A percentile compares a stretch with the other conserved stretches of the same genome.
Evolutionary conservation across 129 eudicot genomes (phyloP).

Genomic region (Pittosporum tobira): DNA sequence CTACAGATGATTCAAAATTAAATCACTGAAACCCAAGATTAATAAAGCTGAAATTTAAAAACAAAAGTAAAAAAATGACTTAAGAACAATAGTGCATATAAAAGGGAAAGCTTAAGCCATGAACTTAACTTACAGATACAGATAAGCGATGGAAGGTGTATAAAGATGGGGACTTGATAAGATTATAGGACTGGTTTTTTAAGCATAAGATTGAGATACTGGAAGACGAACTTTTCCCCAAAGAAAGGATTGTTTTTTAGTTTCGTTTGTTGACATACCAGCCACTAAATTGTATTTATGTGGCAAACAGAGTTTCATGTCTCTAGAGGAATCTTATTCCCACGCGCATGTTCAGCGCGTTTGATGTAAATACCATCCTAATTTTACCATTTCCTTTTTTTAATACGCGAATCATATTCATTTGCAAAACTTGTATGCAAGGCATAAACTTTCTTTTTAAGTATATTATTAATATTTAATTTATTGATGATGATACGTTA

Average conservation of each 20-base stretch:
- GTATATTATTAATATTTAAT: too few species aligned
- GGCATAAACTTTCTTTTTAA: too few species aligned
- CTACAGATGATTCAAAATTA: not conserved
- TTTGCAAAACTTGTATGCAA: too few species aligned
- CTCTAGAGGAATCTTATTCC: not conserved
- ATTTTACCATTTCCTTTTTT: too few species aligned
- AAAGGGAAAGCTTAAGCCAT: not conserved
- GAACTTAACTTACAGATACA: not conserved
- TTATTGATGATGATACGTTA: too few species aligned
- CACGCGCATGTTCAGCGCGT: not conserved
- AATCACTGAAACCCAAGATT: not conserved
- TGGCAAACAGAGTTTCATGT: not conserved
- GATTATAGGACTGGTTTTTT: not conserved
- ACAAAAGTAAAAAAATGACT: not conserved
- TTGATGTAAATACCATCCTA: too few species aligned
- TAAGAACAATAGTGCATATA: not conserved
- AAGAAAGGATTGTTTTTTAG: not conserved
- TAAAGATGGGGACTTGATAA: slow-evolving; percentile 1
- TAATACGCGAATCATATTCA: too few species aligned
- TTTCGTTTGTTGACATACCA: not conserved
- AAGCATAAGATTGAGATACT: slow-evolving; percentile 4
- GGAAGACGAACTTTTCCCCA: slow-evolving; percentile 2
- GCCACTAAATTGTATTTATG: slow-evolving; percentile 4
- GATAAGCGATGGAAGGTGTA: not conserved
- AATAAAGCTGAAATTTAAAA: not conserved